Evolutionary conservation across 257 asterid genomes (phyloP).

Genomic region (Scutellaria baicalensis): DNA sequence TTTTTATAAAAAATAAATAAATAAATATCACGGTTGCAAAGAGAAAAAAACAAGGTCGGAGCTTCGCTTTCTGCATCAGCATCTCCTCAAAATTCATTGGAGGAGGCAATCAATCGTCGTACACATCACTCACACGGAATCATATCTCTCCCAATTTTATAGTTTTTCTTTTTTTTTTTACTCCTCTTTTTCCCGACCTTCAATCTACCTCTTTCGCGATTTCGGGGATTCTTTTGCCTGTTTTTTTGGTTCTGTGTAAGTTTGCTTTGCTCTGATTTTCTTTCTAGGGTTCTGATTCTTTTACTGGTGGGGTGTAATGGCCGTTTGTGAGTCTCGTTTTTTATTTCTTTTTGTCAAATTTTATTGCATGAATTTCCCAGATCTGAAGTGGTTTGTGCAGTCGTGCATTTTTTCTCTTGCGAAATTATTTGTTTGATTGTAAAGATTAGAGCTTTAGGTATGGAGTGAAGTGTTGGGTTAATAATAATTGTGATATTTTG

Average conservation of each 20-base stretch:
- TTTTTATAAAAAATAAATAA: too few species aligned
- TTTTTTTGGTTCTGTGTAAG: constrained; percentile 18
- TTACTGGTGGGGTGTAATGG: neutral
- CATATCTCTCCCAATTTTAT: constrained; percentile 4
- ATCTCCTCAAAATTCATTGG: constrained; percentile 18
- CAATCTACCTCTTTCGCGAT: neutral
- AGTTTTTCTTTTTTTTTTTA: neutral
- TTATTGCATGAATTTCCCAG: constrained; percentile 10
- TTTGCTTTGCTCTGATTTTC: constrained; percentile 3
- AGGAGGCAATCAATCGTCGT: constrained; percentile 16
- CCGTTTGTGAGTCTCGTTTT: too few species aligned
- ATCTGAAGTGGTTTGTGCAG: constrained; percentile 27
- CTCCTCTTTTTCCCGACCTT: neutral
- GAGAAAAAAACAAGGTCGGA: neutral
- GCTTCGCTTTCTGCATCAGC: constrained; percentile 26
- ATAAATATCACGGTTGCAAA: neutral
- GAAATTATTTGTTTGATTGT: neutral
- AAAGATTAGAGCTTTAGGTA: constrained; percentile 22
- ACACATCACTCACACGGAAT: constrained; percentile 18
- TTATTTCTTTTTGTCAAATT: neutral
- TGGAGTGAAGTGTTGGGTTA: neutral
- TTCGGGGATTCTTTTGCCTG: constrained; percentile 17
- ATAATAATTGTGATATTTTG: neutral
- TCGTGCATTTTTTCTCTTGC: neutral
- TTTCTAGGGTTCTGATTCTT: neutral